phyloP scores from a whole-genome alignment of 1,284 basidiomycete species.

The Sporisorium sorghi region DNA sequence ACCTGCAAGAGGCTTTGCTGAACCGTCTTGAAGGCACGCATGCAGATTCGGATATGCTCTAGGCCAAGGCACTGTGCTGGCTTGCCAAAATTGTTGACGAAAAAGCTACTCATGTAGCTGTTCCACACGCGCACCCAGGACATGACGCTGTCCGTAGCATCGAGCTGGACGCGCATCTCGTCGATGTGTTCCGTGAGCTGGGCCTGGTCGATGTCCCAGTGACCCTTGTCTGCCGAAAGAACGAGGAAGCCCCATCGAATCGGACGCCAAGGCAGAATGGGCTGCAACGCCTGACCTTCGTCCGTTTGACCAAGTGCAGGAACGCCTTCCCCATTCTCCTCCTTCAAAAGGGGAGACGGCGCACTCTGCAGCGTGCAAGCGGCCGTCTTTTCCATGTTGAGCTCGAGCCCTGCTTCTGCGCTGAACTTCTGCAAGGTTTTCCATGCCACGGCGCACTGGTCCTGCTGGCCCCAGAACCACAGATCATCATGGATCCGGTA shows the following conservation, averaged over 20 bases:
- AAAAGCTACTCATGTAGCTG: constrained; percentile 18
- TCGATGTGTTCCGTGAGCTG: constrained; percentile 10
- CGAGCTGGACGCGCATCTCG: constrained; percentile 13
- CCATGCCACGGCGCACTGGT: constrained; percentile 11
- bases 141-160: constrained; percentile 14
- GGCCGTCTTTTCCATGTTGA: constrained; percentile 11
- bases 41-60: constrained; percentile 14
- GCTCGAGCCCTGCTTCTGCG: constrained; percentile 5
- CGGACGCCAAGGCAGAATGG: constrained; percentile 2
- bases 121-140: constrained; percentile 16
- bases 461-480: constrained; percentile 15
- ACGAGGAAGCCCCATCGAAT: constrained; percentile 10
- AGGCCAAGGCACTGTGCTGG: constrained; percentile 8
- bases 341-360: not conserved
- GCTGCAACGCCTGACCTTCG: too few species aligned
- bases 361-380: constrained; percentile 3
- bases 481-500: constrained; percentile 19
- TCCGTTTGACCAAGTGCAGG: not conserved
- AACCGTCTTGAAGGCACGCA: constrained; percentile 11
- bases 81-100: constrained; percentile 17
- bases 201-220: constrained; percentile 11
- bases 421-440: constrained; percentile 9
- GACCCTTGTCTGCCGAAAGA: constrained; percentile 6
- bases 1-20: constrained; percentile 13
- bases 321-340: not conserved